A percentile compares a stretch with the other conserved stretches of the same genome.
phyloP scores from a whole-genome alignment of 139 green algal species.

The Eudorina sp. region DNA sequence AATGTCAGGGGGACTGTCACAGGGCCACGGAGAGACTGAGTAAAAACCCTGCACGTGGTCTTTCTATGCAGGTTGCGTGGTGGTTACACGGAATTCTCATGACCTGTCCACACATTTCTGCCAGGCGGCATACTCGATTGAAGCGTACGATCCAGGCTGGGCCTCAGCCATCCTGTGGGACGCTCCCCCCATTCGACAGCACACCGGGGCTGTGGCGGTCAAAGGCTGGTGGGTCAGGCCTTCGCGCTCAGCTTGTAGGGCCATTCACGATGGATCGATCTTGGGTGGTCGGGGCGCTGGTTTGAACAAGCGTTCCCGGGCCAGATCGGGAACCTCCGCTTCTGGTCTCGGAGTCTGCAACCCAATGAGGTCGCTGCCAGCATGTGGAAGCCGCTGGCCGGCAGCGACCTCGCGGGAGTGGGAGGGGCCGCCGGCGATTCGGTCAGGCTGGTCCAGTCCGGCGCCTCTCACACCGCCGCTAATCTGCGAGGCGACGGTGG shows the following conservation, averaged over 20 bases:
- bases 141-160: background rate
- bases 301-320: background rate
- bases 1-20: too few species aligned
- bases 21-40: background rate
- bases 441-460: background rate
- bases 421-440: too few species aligned
- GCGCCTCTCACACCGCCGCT: background rate
- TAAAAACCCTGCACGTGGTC: background rate
- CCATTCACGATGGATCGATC: background rate
- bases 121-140: background rate
- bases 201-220: background rate
- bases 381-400: background rate
- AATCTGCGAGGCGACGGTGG: background rate
- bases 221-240: background rate
- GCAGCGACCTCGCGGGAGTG: background rate
- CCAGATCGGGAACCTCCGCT: background rate
- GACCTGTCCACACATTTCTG: background rate
- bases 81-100: background rate
- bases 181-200: background rate
- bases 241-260: background rate
- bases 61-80: background rate
- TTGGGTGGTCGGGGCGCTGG: background rate
- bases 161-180: background rate
- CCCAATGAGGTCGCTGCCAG: background rate
- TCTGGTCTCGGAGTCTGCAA: background rate